Base-by-base conservation (phyloP, 2,329 filamentous ascomycete species). In the Penicillium sp. region DNA sequence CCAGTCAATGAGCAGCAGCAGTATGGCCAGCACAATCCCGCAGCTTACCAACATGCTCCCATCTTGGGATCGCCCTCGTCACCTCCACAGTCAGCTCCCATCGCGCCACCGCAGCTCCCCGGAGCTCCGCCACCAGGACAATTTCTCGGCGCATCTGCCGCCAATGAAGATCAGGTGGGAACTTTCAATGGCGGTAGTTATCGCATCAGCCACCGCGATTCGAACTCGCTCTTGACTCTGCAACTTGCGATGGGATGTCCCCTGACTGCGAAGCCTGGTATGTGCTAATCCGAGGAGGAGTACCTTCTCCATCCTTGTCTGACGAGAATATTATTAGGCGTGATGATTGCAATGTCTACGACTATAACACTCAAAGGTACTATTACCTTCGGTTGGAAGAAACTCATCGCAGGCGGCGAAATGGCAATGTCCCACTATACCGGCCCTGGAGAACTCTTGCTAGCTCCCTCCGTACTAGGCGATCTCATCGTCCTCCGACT, bases 151-250 rank as follows among this genome's bases (percentile, higher is more conserved):
- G 86, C 84, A 0, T 3, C 4, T 5, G 51, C 27, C 4, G 16
- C 51, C 39, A 46, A 84, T 0, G 81, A 86, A 33, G 95, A 98
- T 27, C 74, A 93, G 96, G 86, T 96, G 1, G 95, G 95, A n/a
- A 95, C 90, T 0, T 99, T 98, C 81, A 98, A 98, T 73, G 95
- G 95, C 16, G 95, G 95, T 13, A 94, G 90, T 71, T 99, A 94
- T 74, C 85, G 95, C 44, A 92, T 98, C 72, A 95, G 91, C 70
- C 95, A 99, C 72, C 85, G 95, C 22, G 92, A 97, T 75, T 89
- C 87, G 59, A 99, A 98, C 74, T 92, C 90, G 1, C 89, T 97
- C 65, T 77, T 97, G 61, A 98, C 93, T 0, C 77, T 97, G 22
- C 94, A 97, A 75, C 79, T 98, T 47, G 94, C 94, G 13, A 89